Evolutionary conservation across 495 filamentous ascomycete species (phyloP), one percentile per base, ranked within the genome.

Genomic region (Talaromyces ruber): DNA sequence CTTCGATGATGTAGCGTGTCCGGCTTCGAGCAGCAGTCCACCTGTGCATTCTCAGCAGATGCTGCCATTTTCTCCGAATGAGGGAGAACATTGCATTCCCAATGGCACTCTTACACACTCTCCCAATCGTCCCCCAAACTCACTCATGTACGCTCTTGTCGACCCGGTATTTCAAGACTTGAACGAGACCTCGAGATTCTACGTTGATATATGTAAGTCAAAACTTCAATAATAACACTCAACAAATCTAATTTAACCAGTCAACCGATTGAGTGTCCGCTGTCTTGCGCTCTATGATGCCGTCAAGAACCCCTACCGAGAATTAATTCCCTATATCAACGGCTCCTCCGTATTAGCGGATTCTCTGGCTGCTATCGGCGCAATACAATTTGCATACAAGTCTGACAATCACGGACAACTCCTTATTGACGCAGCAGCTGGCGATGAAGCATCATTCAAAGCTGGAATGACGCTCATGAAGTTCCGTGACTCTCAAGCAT

Each of bases 151-250:
- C 68, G 67, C 69, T n/a, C 58, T 80, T 47, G 72, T 78, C 18
- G 77, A 80, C 67, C 77, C 77, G 26, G 54, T 78, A 26, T 67
- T 78, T 61, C 71, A 77, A 64, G 76, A 79, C 63, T 50, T 76
- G 45, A 69, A 61, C 60, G 69, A 62, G n/a, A 51, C 68, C 11
- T 68, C 72, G 12, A 69, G 77, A 54, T 74, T 74, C 34, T 80
- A 79, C 53, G 67, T 80, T 4, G 65, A 66, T 47, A 75, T 79
- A 50, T 80, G 76, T 78, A 72, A 64, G 76, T 25, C 6, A 2
- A 5, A n/a, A 6, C 39, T 59, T n/a, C 26, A 21, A 34, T 6
- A 8, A 1, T 22, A 5, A 34, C 29, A 50, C 3, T 32, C 22
- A 37, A 11, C 16, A 7, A 53, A 18, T 11, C 25, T 32, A 14